A percentile compares a stretch with the other conserved stretches of the same genome.
Evolutionary conservation across 2,329 filamentous ascomycete genomes (phyloP).

Genomic region (Pseudogymnoascus sp.): DNA sequence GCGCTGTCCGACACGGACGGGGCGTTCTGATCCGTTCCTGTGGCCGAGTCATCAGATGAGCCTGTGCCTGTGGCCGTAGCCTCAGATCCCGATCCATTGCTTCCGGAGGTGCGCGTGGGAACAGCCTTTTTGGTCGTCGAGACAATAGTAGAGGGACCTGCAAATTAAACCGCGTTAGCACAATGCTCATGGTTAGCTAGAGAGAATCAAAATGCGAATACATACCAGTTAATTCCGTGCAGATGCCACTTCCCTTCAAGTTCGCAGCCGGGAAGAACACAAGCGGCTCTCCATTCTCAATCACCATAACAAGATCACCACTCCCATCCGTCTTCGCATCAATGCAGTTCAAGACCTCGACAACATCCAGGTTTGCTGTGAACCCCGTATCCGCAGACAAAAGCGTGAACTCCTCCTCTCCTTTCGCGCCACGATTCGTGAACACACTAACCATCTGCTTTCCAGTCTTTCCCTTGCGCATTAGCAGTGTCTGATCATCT

Average conservation of each 20-base stretch:
- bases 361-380: background rate
- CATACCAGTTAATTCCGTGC: conserved; percentile 1
- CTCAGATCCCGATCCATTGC: background rate
- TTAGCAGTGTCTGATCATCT: background rate
- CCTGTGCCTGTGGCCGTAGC: background rate
- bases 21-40: background rate
- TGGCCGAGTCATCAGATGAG: background rate
- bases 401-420: background rate
- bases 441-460: conserved; percentile 1
- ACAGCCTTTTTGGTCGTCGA: background rate
- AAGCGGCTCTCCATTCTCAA: background rate
- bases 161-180: background rate
- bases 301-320: background rate
- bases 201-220: background rate
- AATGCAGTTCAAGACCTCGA: conserved; percentile 3
- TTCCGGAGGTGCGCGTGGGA: background rate
- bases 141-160: conserved; percentile 2
- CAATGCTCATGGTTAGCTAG: too few species aligned
- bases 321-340: conserved; percentile 1
- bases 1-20: background rate
- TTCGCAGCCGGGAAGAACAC: background rate
- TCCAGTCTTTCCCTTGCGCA: background rate
- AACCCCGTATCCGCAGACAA: background rate
- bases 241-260: conserved; percentile 2
- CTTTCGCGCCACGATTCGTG: background rate